Conservation (phyloP, 2,329 filamentous ascomycete species). For the Penicillium italicum region DNA sequence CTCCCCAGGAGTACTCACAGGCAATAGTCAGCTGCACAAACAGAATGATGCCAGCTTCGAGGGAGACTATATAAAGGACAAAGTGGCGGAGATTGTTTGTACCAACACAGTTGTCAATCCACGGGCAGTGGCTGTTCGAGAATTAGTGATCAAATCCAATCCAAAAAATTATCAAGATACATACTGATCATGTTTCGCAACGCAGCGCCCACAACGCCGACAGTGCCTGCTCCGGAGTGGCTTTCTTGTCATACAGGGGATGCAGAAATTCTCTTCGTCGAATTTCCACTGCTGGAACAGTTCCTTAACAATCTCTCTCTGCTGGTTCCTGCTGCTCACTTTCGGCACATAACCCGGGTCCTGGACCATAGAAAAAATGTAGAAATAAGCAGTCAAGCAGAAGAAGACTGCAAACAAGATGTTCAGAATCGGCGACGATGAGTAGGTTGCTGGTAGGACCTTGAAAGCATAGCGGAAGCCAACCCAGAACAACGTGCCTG, state of each 20-base stretch:
- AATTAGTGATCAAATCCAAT: slow-evolving; percentile 9
- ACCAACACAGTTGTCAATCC: slow-evolving; percentile 95
- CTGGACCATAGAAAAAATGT: slow-evolving; percentile 75
- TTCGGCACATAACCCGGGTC: slow-evolving; percentile 95
- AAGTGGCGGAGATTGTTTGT: slow-evolving; percentile 97
- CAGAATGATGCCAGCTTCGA: slow-evolving; percentile 70
- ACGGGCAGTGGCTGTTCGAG: slow-evolving; percentile 78
- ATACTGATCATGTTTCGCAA: slow-evolving; percentile 95
- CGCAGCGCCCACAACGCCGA: slow-evolving; percentile 82
- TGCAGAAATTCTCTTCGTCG: slow-evolving; percentile 91
- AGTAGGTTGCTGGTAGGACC: slow-evolving; percentile 67
- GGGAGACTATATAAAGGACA: slow-evolving; percentile 76
- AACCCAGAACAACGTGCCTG: slow-evolving; percentile 77
- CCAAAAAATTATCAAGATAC: slow-evolving; percentile 36
- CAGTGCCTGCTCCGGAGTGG: slow-evolving; percentile 96
- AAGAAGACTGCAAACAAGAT: slow-evolving; percentile 66
- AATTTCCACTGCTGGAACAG: slow-evolving; percentile 82
- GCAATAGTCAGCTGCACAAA: slow-evolving; percentile 69
- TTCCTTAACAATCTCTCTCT: slow-evolving; percentile 84
- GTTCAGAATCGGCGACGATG: slow-evolving; percentile 69
- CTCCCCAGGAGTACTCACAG: slow-evolving; percentile 53
- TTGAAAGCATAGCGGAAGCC: slow-evolving; percentile 71
- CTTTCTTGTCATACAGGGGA: slow-evolving; percentile 88
- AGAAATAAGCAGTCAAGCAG: slow-evolving; percentile 75
- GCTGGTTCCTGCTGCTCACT: slow-evolving; percentile 80